Conservation (phyloP, 139 green algal species). For the Chlorella sp. region DNA sequence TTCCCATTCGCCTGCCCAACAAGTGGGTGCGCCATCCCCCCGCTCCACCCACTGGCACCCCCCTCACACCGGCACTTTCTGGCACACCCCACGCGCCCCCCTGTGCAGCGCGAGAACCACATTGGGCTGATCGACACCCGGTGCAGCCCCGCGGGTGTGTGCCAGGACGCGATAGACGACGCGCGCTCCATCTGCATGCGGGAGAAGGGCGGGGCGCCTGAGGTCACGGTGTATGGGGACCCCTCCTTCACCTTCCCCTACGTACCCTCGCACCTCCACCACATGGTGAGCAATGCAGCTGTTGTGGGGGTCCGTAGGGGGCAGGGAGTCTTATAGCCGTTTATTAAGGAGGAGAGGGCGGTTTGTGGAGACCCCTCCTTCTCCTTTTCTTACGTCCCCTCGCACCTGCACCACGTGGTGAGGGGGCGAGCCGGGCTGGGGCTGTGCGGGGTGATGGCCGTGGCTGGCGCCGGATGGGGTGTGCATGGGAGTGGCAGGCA, state of each 20-base stretch:
- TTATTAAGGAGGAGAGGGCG: not conserved
- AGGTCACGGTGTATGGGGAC: slow-evolving; percentile 93
- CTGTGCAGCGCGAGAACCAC: slow-evolving; percentile 28
- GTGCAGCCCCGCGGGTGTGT: slow-evolving; percentile 79
- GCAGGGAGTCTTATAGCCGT: not conserved
- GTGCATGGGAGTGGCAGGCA: not conserved
- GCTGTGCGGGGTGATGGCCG: too few relatives aligned
- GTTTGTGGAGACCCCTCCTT: too few relatives aligned
- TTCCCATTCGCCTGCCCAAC: too few relatives aligned
- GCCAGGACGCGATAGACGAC: slow-evolving; percentile 92
- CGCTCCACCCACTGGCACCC: too few relatives aligned
- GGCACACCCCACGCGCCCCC: not conserved
- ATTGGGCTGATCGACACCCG: slow-evolving; percentile 89
- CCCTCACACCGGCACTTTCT: not conserved
- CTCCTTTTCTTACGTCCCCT: too few relatives aligned
- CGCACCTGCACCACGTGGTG: too few relatives aligned
- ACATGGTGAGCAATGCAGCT: slow-evolving; percentile 80
- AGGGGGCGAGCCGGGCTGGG: too few relatives aligned
- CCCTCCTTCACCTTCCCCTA: slow-evolving; percentile 94
- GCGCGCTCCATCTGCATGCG: slow-evolving; percentile 93
- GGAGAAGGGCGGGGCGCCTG: slow-evolving; percentile 87
- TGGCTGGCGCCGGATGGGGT: not conserved
- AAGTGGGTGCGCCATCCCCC: too few relatives aligned
- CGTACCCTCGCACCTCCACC: slow-evolving; percentile 96
- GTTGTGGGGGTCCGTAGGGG: not conserved